Conservation (phyloP, 2,329 filamentous ascomycete genomes). For the Colletotrichum aenigma region DNA sequence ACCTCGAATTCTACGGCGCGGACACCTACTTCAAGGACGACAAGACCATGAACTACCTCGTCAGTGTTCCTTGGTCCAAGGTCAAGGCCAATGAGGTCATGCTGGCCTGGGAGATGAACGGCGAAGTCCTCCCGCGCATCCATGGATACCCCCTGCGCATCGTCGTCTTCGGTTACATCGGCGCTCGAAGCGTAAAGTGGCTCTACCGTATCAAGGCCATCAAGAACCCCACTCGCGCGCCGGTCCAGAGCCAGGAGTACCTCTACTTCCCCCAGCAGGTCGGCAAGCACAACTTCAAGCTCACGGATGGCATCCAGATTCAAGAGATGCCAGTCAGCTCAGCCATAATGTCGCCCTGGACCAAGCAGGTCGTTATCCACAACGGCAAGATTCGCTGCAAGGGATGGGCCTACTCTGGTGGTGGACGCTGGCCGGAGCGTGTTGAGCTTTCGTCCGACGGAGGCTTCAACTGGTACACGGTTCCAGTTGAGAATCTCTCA, state of each 20-base stretch:
- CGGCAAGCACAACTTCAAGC: slow-evolving; percentile 68
- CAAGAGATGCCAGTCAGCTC: slow-evolving; percentile 75
- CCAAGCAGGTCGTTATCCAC: slow-evolving; percentile 66
- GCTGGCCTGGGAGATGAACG: slow-evolving; percentile 76
- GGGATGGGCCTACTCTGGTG: slow-evolving; percentile 64
- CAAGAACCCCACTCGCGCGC: slow-evolving; percentile 56
- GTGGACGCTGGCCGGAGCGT: slow-evolving; percentile 63
- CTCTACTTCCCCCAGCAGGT: slow-evolving; percentile 72
- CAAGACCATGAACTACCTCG: slow-evolving; percentile 68
- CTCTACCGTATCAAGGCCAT: slow-evolving; percentile 68
- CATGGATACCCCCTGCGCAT: slow-evolving; percentile 69
- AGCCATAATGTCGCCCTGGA: slow-evolving; percentile 68
- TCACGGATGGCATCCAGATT: slow-evolving; percentile 67
- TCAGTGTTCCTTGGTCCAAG: slow-evolving; percentile 71
- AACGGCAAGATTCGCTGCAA: slow-evolving; percentile 60
- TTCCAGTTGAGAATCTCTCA: slow-evolving; percentile 63
- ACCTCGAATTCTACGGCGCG: slow-evolving; percentile 72
- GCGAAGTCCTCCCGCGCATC: slow-evolving; percentile 64
- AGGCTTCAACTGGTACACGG: slow-evolving; percentile 67
- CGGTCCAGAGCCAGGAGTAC: slow-evolving; percentile 69
- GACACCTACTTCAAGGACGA: slow-evolving; percentile 77
- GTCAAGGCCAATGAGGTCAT: slow-evolving; percentile 71
- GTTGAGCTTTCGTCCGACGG: slow-evolving; percentile 70
- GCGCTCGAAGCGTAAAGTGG: slow-evolving; percentile 69
- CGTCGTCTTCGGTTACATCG: slow-evolving; percentile 70